A percentile compares a stretch with the other conserved stretches of the same genome.
Conservation (phyloP, 176 grass and related monocot genomes). For the Cenchrus americanus region DNA sequence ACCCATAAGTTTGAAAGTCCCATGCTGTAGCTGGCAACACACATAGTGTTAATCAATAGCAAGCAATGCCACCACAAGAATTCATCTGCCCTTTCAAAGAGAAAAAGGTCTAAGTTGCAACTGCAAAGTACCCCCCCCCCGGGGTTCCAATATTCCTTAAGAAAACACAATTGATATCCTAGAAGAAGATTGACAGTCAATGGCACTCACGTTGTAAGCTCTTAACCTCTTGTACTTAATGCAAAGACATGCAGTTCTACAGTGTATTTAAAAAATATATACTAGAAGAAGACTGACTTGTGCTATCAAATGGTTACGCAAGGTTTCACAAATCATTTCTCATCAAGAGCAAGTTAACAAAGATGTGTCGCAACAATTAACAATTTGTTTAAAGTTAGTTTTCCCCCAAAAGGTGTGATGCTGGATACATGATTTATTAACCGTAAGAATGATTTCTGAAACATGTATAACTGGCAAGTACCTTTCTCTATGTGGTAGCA, state of each 20-base stretch:
- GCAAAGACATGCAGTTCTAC: not conserved
- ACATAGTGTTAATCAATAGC: not conserved
- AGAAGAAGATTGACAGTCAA: not conserved
- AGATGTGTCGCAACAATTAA: not conserved
- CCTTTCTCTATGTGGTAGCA: constrained; percentile 97
- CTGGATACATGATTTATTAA: constrained; percentile 16
- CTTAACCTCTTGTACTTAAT: not conserved
- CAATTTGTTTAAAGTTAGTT: not conserved
- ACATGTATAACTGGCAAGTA: constrained; percentile 29
- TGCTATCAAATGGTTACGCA: not conserved
- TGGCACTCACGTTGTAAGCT: not conserved
- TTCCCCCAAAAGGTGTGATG: not conserved
- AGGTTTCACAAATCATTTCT: not conserved
- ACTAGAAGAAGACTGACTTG: not conserved
- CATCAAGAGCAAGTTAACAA: not conserved
- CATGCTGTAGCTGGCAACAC: constrained; percentile 22
- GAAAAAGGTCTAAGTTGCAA: not conserved
- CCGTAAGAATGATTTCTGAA: constrained; percentile 20
- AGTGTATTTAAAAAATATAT: not conserved
- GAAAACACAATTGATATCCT: not conserved
- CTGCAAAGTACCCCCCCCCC: not conserved
- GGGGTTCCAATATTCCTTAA: constrained; percentile 4
- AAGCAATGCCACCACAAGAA: not conserved
- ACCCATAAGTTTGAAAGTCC: not conserved
- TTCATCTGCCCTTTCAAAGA: not conserved